phyloP scores from a whole-genome alignment of 2,329 filamentous ascomycete species.

The Aspergillus sp. region DNA sequence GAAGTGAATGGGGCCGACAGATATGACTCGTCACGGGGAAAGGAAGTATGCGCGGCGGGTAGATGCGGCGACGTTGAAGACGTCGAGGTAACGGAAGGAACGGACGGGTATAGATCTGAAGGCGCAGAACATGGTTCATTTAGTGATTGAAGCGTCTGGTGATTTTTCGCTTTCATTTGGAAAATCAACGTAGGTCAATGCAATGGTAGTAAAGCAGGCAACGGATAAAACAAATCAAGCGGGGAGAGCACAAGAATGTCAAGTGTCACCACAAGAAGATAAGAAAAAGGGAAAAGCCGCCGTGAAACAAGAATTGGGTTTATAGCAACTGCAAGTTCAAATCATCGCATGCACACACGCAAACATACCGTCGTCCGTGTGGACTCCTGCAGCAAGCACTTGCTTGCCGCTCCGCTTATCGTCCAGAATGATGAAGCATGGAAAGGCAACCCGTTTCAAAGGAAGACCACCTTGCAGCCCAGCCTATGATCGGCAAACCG shows the following conservation, averaged over 20 bases:
- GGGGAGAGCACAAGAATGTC: no score
- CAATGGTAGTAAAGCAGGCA: no score
- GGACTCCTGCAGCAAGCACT: conserved; percentile 43
- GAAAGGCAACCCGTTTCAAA: conserved; percentile 28
- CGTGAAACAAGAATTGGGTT: no score
- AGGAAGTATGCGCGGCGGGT: conserved; percentile 17
- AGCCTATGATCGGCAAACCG: conserved; percentile 17
- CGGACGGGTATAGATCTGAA: conserved; percentile 32
- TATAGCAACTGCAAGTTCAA: no score
- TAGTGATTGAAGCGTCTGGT: not conserved
- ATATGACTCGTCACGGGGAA: conserved; percentile 23
- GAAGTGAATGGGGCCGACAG: conserved; percentile 25
- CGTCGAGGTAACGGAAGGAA: conserved; percentile 33
- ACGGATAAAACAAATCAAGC: no score
- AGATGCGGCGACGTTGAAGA: conserved; percentile 25
- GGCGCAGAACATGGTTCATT: conserved; percentile 6
- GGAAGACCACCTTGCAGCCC: conserved; percentile 22
- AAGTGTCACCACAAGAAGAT: no score
- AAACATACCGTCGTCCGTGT: conserved; percentile 36
- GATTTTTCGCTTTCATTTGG: not conserved
- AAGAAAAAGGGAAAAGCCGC: no score
- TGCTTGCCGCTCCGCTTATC: conserved; percentile 41
- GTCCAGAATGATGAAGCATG: conserved; percentile 42
- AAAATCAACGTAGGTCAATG: not conserved
- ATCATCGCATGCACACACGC: no score